Percentiles rank a stretch among this genome's conserved stretches.
These are phyloP conservation scores for Paramecium biaurelia DNA, from an alignment of 73 alveolate genomes.

Conservation along the genomic window DNA sequence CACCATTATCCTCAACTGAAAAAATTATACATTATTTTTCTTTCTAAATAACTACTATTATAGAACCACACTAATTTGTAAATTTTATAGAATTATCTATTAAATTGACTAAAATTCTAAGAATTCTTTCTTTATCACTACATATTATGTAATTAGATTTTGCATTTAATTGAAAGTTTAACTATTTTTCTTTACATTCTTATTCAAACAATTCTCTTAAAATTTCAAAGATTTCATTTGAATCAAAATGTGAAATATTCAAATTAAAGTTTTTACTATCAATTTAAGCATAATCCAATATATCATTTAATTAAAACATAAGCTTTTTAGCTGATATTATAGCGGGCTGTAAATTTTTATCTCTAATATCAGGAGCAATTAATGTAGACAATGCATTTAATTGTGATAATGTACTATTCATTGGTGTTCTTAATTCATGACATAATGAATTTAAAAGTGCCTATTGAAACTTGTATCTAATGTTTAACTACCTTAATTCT, in stretches of 20 bases:
- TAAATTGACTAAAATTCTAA: slow-evolving; percentile 1
- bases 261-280: background rate
- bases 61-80: background rate
- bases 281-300: slow-evolving; percentile 20
- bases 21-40: background rate
- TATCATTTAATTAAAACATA: background rate
- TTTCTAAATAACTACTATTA: background rate
- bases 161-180: background rate
- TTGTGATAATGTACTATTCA: background rate
- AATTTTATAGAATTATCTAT: slow-evolving; percentile 26
- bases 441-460: background rate
- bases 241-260: background rate
- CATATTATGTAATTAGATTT: background rate
- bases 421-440: slow-evolving; percentile 30
- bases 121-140: slow-evolving; percentile 28
- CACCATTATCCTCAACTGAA: slow-evolving; percentile 15
- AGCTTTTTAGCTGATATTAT: slow-evolving; percentile 15
- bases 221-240: background rate
- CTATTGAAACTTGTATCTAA: background rate
- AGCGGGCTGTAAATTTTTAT: background rate
- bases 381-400: background rate
- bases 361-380: background rate
- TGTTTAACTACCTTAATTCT: background rate
- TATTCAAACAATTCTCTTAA: background rate
- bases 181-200: background rate